phyloP scores from a whole-genome alignment of 345 rosid genomes.

The Euphorbia peplus region DNA sequence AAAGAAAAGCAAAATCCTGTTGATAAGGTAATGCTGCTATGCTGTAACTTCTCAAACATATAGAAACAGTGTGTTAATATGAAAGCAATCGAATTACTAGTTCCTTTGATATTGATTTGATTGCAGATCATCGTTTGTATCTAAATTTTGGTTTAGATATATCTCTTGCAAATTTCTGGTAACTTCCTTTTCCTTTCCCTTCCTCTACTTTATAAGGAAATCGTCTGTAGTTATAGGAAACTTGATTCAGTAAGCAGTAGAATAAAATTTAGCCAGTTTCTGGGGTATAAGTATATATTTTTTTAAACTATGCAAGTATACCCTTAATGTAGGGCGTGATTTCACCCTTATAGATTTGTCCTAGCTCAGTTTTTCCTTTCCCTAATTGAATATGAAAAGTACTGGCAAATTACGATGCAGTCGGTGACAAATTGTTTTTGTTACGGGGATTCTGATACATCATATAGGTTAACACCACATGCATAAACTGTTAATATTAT shows the following conservation, averaged over 20 bases:
- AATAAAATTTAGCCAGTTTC: too few species aligned
- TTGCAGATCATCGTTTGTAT: not conserved
- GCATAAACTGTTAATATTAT: not conserved
- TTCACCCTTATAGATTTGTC: too few species aligned
- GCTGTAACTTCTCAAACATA: conserved; percentile 12
- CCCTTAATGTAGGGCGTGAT: too few species aligned
- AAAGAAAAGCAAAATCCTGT: not conserved
- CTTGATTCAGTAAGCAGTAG: not conserved
- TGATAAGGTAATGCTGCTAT: conserved; percentile 25
- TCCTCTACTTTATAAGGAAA: not conserved
- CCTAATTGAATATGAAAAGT: too few species aligned
- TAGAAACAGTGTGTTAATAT: conserved; percentile 9
- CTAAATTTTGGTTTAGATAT: not conserved
- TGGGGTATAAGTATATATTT: too few species aligned
- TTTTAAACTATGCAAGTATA: too few species aligned
- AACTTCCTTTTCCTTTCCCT: not conserved
- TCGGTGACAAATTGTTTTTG: not conserved
- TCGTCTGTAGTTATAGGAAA: not conserved
- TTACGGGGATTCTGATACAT: not conserved
- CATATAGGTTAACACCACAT: not conserved
- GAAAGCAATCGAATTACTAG: conserved; percentile 6
- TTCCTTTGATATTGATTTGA: not conserved
- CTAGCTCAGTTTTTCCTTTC: too few species aligned
- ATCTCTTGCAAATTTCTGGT: not conserved
- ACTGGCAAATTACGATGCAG: too few species aligned